These are phyloP conservation scores for Penicillium sp. DNA, from an alignment of 2,329 filamentous ascomycete genomes.

Conservation along the genomic window DNA sequence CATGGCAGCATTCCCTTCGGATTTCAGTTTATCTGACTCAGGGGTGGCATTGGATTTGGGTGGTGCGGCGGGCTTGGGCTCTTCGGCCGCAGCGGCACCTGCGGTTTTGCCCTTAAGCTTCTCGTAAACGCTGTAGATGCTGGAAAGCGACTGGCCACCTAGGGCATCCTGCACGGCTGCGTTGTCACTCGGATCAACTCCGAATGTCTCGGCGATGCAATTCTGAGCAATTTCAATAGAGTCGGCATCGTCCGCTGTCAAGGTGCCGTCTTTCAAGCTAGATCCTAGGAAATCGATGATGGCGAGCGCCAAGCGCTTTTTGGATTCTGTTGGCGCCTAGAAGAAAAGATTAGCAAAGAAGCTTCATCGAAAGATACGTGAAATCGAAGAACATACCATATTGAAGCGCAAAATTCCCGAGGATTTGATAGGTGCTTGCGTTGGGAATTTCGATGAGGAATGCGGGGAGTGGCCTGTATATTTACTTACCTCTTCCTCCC, in stretches of 20 bases:
- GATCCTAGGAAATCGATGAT: slow-evolving; percentile 92
- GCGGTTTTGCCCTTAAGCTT: slow-evolving; percentile 71
- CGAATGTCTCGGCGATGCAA: slow-evolving; percentile 93
- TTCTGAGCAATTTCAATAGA: slow-evolving; percentile 90
- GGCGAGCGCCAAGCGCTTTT: slow-evolving; percentile 90
- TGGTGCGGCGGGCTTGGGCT: slow-evolving; percentile 27
- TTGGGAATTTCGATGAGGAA: slow-evolving; percentile 8
- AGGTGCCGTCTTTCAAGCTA: slow-evolving; percentile 81
- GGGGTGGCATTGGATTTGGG: slow-evolving; percentile 47
- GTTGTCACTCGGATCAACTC: slow-evolving; percentile 79
- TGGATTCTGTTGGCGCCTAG: slow-evolving; percentile 49
- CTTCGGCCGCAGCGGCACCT: slow-evolving; percentile 36
- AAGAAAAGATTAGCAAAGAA: slow-evolving; percentile 5
- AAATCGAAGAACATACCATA: slow-evolving; percentile 7
- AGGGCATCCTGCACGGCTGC: slow-evolving; percentile 70
- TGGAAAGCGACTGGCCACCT: slow-evolving; percentile 79
- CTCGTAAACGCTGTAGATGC: slow-evolving; percentile 95
- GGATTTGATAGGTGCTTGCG: neutral
- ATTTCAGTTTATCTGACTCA: slow-evolving; percentile 84
- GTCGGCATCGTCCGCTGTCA: slow-evolving; percentile 83
- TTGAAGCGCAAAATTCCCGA: neutral
- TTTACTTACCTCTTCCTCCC: too few species aligned
- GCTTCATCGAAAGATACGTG: neutral
- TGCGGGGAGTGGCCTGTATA: slow-evolving; percentile 15
- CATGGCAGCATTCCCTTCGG: slow-evolving; percentile 91